Conservation (phyloP, 768 basidiomycete genomes). For the Cystofilobasidium macerans region DNA sequence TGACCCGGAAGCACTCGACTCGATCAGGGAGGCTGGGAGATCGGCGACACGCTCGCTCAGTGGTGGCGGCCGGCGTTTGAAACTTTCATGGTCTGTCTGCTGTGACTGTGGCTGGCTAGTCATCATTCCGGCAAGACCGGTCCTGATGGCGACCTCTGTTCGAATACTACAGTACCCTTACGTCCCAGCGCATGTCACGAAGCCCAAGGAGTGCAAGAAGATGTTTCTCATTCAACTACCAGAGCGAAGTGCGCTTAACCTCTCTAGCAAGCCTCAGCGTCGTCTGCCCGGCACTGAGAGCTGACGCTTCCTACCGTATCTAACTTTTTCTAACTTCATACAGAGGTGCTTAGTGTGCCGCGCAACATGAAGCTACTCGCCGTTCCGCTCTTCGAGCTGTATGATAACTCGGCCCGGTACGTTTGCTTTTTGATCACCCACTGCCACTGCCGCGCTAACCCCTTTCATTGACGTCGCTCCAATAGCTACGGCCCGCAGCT, state of each 20-base stretch:
- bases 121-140: not conserved
- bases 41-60: constrained; percentile 89
- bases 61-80: constrained; percentile 91
- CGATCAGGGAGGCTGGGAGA: constrained; percentile 65
- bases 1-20: no score
- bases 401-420: constrained; percentile 87
- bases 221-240: constrained; percentile 92
- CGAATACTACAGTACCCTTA: constrained; percentile 62
- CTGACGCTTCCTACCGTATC: not conserved
- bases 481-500: constrained; percentile 79
- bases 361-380: constrained; percentile 85
- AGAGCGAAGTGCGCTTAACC: constrained; percentile 57
- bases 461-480: not conserved
- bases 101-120: no score
- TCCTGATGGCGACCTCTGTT: not conserved
- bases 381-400: constrained; percentile 79
- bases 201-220: constrained; percentile 97
- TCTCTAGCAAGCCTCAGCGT: not conserved
- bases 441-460: not conserved
- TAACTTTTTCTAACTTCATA: constrained; percentile 3
- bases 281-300: not conserved
- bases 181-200: constrained; percentile 87
- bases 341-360: constrained; percentile 91
- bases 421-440: not conserved
- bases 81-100: constrained; percentile 88